Percentiles rank a stretch among this genome's conserved stretches.
Conservation (phyloP, 768 basidiomycete genomes). For the Royoungia palumana region DNA sequence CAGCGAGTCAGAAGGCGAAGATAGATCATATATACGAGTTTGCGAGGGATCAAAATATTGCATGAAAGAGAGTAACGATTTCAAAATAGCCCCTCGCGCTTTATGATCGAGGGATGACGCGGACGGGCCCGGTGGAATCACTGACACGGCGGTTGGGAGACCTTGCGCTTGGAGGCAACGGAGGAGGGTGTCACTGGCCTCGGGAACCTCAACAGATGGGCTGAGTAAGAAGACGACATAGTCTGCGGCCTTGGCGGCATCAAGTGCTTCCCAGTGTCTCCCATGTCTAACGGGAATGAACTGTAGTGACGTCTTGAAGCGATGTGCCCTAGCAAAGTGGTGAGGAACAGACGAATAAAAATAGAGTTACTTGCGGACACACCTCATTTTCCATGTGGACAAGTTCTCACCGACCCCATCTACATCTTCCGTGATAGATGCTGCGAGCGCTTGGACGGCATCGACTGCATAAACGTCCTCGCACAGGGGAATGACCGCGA, state of each 20-base stretch:
- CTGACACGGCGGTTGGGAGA: slow-evolving; percentile 77
- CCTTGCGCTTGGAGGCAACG: slow-evolving; percentile 89
- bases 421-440: slow-evolving; percentile 50
- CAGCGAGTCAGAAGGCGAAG: slow-evolving; percentile 58
- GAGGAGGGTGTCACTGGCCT: slow-evolving; percentile 83
- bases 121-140: slow-evolving; percentile 54
- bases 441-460: slow-evolving; percentile 56
- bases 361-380: slow-evolving; percentile 16
- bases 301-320: slow-evolving; percentile 89
- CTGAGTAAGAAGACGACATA: slow-evolving; percentile 87
- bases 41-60: slow-evolving; percentile 91
- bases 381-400: slow-evolving; percentile 65
- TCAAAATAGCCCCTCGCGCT: slow-evolving; percentile 63
- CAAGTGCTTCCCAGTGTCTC: slow-evolving; percentile 72
- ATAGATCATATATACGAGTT: slow-evolving; percentile 70
- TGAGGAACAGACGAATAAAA: background rate
- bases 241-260: slow-evolving; percentile 85
- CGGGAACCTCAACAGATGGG: slow-evolving; percentile 73
- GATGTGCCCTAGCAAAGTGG: slow-evolving; percentile 57
- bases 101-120: slow-evolving; percentile 54
- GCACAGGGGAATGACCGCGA: slow-evolving; percentile 83
- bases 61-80: slow-evolving; percentile 91
- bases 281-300: slow-evolving; percentile 76
- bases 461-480: slow-evolving; percentile 54
- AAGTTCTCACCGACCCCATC: slow-evolving; percentile 10